Evolutionary conservation across 2,329 filamentous ascomycete species (phyloP).

Genomic region (Alternaria atra): DNA sequence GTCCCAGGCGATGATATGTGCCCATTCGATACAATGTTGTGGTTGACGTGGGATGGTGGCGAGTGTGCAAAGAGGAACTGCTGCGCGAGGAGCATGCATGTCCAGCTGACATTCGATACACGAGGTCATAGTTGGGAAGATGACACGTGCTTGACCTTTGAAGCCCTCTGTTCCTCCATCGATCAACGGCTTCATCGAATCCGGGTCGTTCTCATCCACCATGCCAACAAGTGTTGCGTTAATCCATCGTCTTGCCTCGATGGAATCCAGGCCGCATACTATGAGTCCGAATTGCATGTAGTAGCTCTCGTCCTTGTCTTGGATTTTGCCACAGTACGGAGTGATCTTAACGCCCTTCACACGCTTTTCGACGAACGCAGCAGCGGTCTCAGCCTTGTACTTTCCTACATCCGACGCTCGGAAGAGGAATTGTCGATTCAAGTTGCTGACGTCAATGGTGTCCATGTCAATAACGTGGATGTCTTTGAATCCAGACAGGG

Average conservation of each 20-base stretch:
- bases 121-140: slow-evolving; percentile 89
- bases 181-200: slow-evolving; percentile 90
- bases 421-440: slow-evolving; percentile 98
- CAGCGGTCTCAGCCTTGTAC: slow-evolving; percentile 91
- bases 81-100: slow-evolving; percentile 97
- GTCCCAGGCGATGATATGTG: slow-evolving; percentile 97
- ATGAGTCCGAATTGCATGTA: slow-evolving; percentile 97
- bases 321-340: slow-evolving; percentile 91
- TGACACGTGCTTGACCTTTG: slow-evolving; percentile 94
- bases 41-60: slow-evolving; percentile 96
- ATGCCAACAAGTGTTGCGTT: slow-evolving; percentile 92
- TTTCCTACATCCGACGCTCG: slow-evolving; percentile 90
- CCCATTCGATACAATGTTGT: slow-evolving; percentile 99
- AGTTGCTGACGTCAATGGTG: slow-evolving; percentile 97
- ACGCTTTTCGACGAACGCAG: slow-evolving; percentile 86
- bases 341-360: slow-evolving; percentile 93
- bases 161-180: slow-evolving; percentile 98
- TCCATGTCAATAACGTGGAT: slow-evolving; percentile 99
- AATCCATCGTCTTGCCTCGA: slow-evolving; percentile 98
- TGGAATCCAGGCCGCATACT: slow-evolving; percentile 93
- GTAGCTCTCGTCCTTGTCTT: slow-evolving; percentile 95
- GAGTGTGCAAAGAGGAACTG: slow-evolving; percentile 94
- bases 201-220: slow-evolving; percentile 82
- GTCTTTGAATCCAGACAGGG: slow-evolving; percentile 92
- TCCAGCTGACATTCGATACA: slow-evolving; percentile 99